Evolutionary conservation across 2,329 filamentous ascomycete genomes (phyloP), one percentile per base, ranked within the genome.

Genomic region (Monilinia fructicola): DNA sequence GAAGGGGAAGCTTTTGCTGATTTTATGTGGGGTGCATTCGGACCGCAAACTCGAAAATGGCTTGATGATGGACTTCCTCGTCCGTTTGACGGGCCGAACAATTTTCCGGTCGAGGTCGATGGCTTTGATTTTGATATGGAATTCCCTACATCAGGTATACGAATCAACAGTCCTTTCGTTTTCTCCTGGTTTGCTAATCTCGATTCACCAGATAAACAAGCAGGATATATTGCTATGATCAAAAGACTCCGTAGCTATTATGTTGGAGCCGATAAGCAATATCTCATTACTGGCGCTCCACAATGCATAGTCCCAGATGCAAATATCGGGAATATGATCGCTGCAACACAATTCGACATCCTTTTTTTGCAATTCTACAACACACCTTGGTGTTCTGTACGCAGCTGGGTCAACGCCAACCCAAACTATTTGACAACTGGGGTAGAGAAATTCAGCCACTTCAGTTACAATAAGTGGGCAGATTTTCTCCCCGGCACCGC

Each of bases 21-120:
- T 59, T 76, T 79, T 50, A 70, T 81, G 12, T 81, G 78, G 78
- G 72, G 72, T 35, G 77, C 79, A 61, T 81, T 79, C 64, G 79
- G 79, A 12, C 79, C 79, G 2, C 71, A 72, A n/a, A 74, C 75
- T 23, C 60, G 70, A 1, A 65, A 66, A 12, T 78, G 75, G 76
- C 73, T 75, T 28, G 71, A 69, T 48, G 67, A 67, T 11, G 73
- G 73, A 58, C 72, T 76, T 50, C 60, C 72, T 53, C 72, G 73
- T 48, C 74, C 74, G 46, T 66, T 76, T n/a, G 73, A 75, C 61
- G 66, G 69, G 48, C 35, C 40, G 7, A 61, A 66, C n/a, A 42
- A 69, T 26, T 55, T 65, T 12, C 69, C 54, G 5, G 70, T 75
- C 53, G 70, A 75, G 38, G 66, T 76, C 61, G 74, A 76, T 67